Evolutionary conservation across 441 rosid genomes (phyloP).

Genomic region (Erodium trifolium): DNA sequence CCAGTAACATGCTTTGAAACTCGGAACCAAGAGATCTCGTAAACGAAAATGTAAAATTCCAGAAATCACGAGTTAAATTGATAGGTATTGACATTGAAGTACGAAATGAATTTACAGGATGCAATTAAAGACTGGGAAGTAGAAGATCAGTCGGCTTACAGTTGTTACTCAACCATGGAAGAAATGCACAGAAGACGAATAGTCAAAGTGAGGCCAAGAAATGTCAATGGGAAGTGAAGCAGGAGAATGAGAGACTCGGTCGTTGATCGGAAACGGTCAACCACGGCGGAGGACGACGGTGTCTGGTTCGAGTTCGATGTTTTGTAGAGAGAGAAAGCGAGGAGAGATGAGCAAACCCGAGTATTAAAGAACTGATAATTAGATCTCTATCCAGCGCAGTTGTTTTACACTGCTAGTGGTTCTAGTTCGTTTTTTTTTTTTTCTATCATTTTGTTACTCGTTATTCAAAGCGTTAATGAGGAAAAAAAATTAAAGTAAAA

Average conservation of each 20-base stretch:
- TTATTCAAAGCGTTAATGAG: no score
- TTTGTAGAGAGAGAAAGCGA: not conserved
- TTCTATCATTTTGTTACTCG: not conserved
- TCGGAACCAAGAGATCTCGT: conserved; percentile 3
- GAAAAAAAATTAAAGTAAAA: no score
- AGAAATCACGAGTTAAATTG: not conserved
- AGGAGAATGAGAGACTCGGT: not conserved
- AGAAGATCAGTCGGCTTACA: conserved; percentile 7
- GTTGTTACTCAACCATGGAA: conserved; percentile 1
- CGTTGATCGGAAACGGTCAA: not conserved
- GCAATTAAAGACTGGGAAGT: not conserved
- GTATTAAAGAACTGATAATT: not conserved
- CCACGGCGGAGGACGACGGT: conserved; percentile 3
- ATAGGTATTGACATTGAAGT: not conserved
- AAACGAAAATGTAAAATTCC: conserved; percentile 3
- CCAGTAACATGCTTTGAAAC: not conserved
- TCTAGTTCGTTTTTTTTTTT: not conserved
- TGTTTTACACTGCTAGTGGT: not conserved
- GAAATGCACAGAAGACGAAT: conserved; percentile 8
- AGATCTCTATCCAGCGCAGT: not conserved
- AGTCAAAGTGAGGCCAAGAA: conserved; percentile 3
- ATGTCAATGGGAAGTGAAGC: conserved; percentile 5
- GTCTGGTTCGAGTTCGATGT: not conserved
- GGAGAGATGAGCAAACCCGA: not conserved
- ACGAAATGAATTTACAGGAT: no score